These are phyloP conservation scores for Colletotrichum spaethianum DNA, from an alignment of 2,329 filamentous ascomycete genomes.

Conservation along the genomic window DNA sequence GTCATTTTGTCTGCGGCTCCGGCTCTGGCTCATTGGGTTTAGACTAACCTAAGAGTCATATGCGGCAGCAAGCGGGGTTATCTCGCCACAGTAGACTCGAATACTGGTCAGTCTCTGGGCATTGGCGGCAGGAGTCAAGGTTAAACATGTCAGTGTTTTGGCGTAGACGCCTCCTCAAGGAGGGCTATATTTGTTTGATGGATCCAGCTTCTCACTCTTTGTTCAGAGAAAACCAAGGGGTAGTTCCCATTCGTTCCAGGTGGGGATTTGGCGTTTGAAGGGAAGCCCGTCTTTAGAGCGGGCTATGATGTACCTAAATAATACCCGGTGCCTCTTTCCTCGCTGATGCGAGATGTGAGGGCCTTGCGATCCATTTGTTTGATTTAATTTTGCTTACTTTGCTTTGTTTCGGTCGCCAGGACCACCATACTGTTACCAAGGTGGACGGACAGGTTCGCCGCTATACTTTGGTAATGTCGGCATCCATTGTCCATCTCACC, in stretches of 20 bases:
- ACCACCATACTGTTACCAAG: neutral
- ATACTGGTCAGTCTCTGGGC: neutral
- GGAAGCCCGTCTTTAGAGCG: conserved; percentile 1
- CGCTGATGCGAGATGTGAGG: conserved; percentile 39
- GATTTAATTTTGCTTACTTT: neutral
- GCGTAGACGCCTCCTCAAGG: conserved; percentile 4
- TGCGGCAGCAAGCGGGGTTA: neutral
- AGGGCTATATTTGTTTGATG: neutral
- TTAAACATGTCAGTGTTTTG: neutral
- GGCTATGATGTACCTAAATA: conserved; percentile 31
- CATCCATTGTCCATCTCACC: neutral
- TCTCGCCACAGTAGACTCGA: neutral
- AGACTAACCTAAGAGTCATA: too few species aligned
- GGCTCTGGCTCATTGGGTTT: neutral
- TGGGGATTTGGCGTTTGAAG: conserved; percentile 20
- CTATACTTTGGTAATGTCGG: neutral
- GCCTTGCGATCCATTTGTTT: conserved; percentile 33
- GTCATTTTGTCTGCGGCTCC: neutral
- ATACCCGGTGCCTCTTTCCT: conserved; percentile 42
- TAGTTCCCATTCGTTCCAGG: conserved; percentile 6
- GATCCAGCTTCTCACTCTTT: conserved; percentile 23
- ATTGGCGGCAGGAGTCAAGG: conserved; percentile 8
- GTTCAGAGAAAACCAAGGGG: neutral
- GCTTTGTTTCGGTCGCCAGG: neutral
- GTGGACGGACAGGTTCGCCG: neutral